Evolutionary conservation across 805 yeast genomes (phyloP), one percentile per base, ranked within the genome.

Genomic region (Candida boleticola): DNA sequence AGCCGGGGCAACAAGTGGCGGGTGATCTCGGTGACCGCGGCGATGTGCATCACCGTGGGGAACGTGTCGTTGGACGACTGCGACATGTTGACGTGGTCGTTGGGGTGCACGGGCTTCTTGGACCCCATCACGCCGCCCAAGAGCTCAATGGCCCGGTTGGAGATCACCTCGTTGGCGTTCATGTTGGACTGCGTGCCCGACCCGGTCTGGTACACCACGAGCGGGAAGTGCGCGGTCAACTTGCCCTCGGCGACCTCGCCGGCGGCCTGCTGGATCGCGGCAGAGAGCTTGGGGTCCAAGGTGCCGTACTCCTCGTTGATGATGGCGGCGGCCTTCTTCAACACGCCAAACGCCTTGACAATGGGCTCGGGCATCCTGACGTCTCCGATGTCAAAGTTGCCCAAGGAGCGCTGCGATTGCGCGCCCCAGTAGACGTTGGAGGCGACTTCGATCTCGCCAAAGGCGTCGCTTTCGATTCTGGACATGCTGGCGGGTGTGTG

Each of bases 11-110:
- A 54, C 65, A 93, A 77, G 32, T 75, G 73, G 61, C 77, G 58
- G 41, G 83, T 71, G 70, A 92, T 86, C 73, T 92, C 96, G 33
- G 85, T 79, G 49, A 90, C 97, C 16, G 98, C 97, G 43, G 99
- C 97, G 69, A 93, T 92, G 74, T 93, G 99, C 99, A 93, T 93
- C 43, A 92, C 99, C 29, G 99, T 90, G 54, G 99, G 99, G 86
- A 93, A 93, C 42, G 98, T 93, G 71, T 93, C 99, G 67, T 93
- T 93, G 36, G 97, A 89, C n/a, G 96, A 88, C 73, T 93, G 98
- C 16, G 97, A 87, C 88, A 89, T 90, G 77, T 93, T 93, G 58
- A 90, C 95, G 71, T 93, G 98, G 69, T 93, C 98, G 71, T 93
- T 93, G 52, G 99, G 99, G 71, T 93, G 99, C 42, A 93, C 96